Evolutionary conservation across 805 yeast species (phyloP), one percentile per base, ranked within the genome.

Genomic region (Zygotorulaspora florentina): DNA sequence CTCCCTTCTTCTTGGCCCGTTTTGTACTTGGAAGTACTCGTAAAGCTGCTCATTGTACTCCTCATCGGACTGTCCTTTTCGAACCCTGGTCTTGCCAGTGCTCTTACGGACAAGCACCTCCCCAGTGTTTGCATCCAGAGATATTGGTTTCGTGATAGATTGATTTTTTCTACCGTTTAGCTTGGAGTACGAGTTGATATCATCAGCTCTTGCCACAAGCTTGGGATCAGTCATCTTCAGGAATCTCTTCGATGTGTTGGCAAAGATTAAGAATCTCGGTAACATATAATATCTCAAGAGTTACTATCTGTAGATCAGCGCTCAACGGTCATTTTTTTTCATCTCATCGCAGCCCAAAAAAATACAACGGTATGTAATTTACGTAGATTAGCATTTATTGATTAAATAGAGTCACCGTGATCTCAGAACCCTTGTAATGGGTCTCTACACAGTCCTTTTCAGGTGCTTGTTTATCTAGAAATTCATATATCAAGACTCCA

Each of bases 401-500:
- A 5, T 15, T 16, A 28, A 20, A 37, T 15, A 46, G 37, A 23
- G 25, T 26, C 34, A 46, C 41, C 12, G 30, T 10, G 8, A 50
- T 47, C 12, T 50, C 51, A 36, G 41, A 46, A 11, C 48, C 48
- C 16, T 76, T 76, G 54, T 84, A 79, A 53, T 79, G 75, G 45
- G 83, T 80, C 63, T 90, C 97, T 61, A 85, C 84, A 57, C 93
- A 84, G 57, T 89, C 96, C 53, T 47, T 44, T 34, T 55, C 57
- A 2, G 62, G 64, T 1, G 85, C 95, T 1, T 77, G 77, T 1
- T 81, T 72, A 5, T 85, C 81, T 1, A 87, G 91, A 53, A 86
- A 87, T 57, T 90, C 97, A 60, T 85, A 85, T 27, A 87, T 83
- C 43, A 89, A 68, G n/a, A 91, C 97, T 2, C 87, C 90, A 67